Conservation (phyloP, 306 rosid species). For the Pyrus communis region DNA sequence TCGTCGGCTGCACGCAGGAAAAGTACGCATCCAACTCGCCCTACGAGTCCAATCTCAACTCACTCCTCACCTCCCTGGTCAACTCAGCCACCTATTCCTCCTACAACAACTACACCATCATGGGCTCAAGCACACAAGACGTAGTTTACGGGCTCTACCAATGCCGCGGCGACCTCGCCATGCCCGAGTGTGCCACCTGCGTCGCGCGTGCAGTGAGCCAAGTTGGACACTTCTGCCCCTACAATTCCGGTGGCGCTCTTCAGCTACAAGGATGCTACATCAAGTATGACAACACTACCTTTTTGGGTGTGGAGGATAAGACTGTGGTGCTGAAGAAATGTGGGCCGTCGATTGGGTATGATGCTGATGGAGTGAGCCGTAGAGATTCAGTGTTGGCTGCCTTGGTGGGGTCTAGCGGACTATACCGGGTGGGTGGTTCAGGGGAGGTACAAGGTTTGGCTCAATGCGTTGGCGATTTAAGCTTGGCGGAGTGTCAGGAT, state of each 20-base stretch:
- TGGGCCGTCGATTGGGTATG: conserved; percentile 55
- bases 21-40: conserved; percentile 46
- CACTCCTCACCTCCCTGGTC: conserved; percentile 70
- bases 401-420: conserved; percentile 42
- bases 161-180: conserved; percentile 85
- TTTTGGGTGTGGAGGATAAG: conserved; percentile 75
- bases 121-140: conserved; percentile 42
- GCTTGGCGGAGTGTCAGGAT: conserved; percentile 58
- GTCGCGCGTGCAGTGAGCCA: conserved; percentile 43
- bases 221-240: conserved; percentile 39
- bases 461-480: conserved; percentile 68
- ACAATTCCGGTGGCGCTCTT: conserved; percentile 55
- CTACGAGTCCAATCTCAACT: conserved; percentile 73
- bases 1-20: conserved; percentile 78
- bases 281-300: conserved; percentile 65
- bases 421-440: conserved; percentile 61
- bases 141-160: conserved; percentile 68
- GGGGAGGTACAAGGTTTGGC: conserved; percentile 57
- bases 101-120: conserved; percentile 75
- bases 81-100: conserved; percentile 89
- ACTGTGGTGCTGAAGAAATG: conserved; percentile 67
- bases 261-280: conserved; percentile 82
- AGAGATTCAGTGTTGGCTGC: conserved; percentile 52
- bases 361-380: conserved; percentile 33
- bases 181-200: conserved; percentile 82